phyloP scores from a whole-genome alignment of 768 basidiomycete genomes.

The Lentinus brumalis region DNA sequence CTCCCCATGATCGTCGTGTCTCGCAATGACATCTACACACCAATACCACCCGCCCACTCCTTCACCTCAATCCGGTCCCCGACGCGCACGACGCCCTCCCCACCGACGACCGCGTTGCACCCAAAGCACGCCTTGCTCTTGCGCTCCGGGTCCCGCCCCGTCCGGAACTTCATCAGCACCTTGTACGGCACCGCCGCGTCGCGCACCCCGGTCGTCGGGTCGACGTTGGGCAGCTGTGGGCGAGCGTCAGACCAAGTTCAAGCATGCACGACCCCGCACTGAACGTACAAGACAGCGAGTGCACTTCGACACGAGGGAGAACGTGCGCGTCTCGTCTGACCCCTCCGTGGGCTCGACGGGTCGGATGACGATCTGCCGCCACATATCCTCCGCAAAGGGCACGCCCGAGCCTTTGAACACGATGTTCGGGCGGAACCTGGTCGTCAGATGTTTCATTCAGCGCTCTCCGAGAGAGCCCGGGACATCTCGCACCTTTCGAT shows the following conservation, averaged over 20 bases:
- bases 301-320: constrained; percentile 70
- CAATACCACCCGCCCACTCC: constrained; percentile 25
- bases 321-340: constrained; percentile 27
- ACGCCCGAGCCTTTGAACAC: constrained; percentile 62
- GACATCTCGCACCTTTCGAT: constrained; percentile 56
- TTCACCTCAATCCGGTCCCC: constrained; percentile 54
- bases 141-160: constrained; percentile 51
- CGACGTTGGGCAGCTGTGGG: constrained; percentile 70
- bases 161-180: constrained; percentile 72
- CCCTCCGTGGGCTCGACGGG: constrained; percentile 22
- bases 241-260: constrained; percentile 2
- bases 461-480: background rate
- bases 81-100: constrained; percentile 54
- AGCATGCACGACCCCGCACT: background rate
- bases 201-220: constrained; percentile 60
- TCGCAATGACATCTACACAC: constrained; percentile 7
- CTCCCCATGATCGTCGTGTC: too few species aligned
- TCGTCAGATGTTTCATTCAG: background rate
- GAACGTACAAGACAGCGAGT: constrained; percentile 67
- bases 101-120: constrained; percentile 58
- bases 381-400: constrained; percentile 72
- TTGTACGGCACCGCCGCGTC: constrained; percentile 79
- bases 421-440: constrained; percentile 78
- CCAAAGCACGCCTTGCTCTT: constrained; percentile 65
- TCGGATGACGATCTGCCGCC: constrained; percentile 61